Conservation (phyloP, 495 filamentous ascomycete genomes). For the Aspergillus wentii region DNA sequence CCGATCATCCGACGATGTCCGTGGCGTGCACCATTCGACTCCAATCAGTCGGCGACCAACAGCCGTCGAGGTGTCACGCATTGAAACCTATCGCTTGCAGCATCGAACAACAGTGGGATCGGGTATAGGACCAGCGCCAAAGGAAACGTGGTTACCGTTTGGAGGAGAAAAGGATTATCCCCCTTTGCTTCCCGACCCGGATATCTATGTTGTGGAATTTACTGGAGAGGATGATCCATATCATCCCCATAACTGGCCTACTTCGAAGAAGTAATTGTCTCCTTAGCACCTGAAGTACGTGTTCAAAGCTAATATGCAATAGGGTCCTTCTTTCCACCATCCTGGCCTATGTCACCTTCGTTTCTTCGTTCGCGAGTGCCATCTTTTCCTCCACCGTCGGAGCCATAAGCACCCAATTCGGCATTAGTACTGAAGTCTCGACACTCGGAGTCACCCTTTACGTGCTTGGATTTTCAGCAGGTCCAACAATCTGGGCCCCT, state of each 20-base stretch:
- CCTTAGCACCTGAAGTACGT: too few relatives aligned
- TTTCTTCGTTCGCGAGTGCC: constrained; percentile 46
- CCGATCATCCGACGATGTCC: too few relatives aligned
- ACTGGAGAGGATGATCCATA: constrained; percentile 44
- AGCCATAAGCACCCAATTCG: constrained; percentile 34
- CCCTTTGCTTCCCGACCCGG: constrained; percentile 33
- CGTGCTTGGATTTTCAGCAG: constrained; percentile 48
- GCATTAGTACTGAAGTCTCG: constrained; percentile 46
- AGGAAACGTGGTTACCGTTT: constrained; percentile 27
- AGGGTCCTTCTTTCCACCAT: constrained; percentile 20
- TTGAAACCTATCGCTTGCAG: constrained; percentile 28
- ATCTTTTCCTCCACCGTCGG: constrained; percentile 48
- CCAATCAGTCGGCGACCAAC: constrained; percentile 21
- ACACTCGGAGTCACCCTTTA: constrained; percentile 51
- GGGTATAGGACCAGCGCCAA: constrained; percentile 11
- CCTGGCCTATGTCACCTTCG: constrained; percentile 46
- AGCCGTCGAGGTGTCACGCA: constrained; percentile 27
- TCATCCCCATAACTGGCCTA: constrained; percentile 50
- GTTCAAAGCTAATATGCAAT: too few relatives aligned
- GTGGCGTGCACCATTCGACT: too few relatives aligned
- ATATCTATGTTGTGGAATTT: constrained; percentile 52
- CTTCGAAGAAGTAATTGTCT: constrained; percentile 13
- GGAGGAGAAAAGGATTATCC: constrained; percentile 42
- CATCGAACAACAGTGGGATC: constrained; percentile 32
- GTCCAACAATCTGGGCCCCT: constrained; percentile 57